Evolutionary conservation across 2,329 filamentous ascomycete species (phyloP).

Genomic region (Dothideomycetes sp.): DNA sequence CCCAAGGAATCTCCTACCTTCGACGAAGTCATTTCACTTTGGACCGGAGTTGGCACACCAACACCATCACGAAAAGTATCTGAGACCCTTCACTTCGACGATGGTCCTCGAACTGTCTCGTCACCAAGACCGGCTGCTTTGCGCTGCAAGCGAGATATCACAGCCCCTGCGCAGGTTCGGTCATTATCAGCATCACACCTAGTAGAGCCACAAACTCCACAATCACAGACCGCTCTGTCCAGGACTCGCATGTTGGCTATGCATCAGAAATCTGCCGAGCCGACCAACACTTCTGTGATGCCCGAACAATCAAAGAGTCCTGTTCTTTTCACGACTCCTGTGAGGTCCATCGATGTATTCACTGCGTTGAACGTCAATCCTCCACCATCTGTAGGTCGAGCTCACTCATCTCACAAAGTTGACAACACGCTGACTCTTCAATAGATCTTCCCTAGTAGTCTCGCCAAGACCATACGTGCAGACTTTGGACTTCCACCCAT

Average conservation of each 20-base stretch:
- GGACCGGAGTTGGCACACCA: not conserved
- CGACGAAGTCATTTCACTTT: not conserved
- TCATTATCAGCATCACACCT: not conserved
- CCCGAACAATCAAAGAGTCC: not conserved
- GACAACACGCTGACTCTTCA: not conserved
- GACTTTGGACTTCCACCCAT: slow-evolving; percentile 13
- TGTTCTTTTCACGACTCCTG: not conserved
- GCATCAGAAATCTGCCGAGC: too few species aligned
- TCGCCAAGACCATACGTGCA: not conserved
- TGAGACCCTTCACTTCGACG: too few species aligned
- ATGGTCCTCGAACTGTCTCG: not conserved
- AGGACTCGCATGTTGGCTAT: too few species aligned
- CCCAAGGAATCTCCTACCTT: not conserved
- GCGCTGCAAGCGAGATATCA: not conserved
- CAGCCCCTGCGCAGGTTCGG: not conserved
- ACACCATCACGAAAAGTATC: not conserved
- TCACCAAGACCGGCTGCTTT: not conserved
- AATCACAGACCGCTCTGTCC: not conserved
- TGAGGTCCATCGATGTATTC: not conserved
- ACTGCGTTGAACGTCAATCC: not conserved
- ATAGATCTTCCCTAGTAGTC: not conserved
- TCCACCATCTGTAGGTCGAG: not conserved
- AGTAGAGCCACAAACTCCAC: not conserved
- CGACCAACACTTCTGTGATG: too few species aligned
- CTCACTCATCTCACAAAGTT: not conserved